phyloP scores from a whole-genome alignment of 345 rosid species.

The Eucalyptus pauciflora region DNA sequence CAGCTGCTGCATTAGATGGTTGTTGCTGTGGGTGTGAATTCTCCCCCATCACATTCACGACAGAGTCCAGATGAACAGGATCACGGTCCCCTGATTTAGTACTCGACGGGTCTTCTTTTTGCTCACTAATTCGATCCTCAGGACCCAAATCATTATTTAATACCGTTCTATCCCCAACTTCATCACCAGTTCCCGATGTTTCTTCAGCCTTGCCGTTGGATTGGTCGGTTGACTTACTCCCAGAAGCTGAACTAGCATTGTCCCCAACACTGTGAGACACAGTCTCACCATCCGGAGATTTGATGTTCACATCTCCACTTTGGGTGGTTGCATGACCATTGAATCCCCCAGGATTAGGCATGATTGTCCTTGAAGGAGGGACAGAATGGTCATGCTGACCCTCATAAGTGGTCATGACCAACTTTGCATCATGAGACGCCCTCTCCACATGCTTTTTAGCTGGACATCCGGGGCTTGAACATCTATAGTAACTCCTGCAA shows the following conservation, averaged over 20 bases:
- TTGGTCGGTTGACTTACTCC: constrained; percentile 5
- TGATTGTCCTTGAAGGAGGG: constrained; percentile 71
- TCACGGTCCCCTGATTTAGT: constrained; percentile 9
- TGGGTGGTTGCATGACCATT: constrained; percentile 5
- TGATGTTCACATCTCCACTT: constrained; percentile 12
- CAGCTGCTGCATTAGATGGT: constrained; percentile 37
- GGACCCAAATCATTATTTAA: background rate
- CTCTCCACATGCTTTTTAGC: constrained; percentile 62
- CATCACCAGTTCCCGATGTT: background rate
- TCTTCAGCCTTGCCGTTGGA: background rate
- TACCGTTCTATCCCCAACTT: background rate
- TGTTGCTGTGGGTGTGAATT: constrained; percentile 15
- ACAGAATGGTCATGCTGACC: constrained; percentile 76
- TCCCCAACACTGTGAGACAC: constrained; percentile 5
- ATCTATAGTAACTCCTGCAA: constrained; percentile 89
- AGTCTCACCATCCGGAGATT: constrained; percentile 19
- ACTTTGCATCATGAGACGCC: constrained; percentile 5
- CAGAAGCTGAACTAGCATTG: constrained; percentile 4
- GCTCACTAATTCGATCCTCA: background rate
- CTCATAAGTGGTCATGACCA: constrained; percentile 57
- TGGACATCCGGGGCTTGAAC: constrained; percentile 86
- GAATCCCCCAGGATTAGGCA: constrained; percentile 26
- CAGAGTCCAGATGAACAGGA: background rate
- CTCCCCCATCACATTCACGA: background rate
- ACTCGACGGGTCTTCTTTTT: constrained; percentile 3